Evolutionary conservation across 2,329 filamentous ascomycete genomes (phyloP).

Genomic region (Trichoderma lentiforme): DNA sequence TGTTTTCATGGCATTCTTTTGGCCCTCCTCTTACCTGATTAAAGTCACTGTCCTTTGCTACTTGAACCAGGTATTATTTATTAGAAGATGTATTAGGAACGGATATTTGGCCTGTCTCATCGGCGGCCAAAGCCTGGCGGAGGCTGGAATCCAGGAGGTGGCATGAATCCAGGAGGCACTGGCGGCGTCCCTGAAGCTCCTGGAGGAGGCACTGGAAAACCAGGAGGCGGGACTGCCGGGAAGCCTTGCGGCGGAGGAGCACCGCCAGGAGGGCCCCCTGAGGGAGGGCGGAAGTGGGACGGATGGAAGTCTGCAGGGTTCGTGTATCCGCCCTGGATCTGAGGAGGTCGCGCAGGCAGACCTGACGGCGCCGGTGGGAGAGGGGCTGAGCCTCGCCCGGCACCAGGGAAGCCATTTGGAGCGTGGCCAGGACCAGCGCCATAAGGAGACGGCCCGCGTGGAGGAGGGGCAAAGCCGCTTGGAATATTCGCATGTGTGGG

Average conservation of each 20-base stretch:
- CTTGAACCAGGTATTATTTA: not conserved
- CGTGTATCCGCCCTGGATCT: slow-evolving; percentile 43
- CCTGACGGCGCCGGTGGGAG: slow-evolving; percentile 50
- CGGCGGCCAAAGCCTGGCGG: slow-evolving; percentile 43
- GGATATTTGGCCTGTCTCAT: slow-evolving; percentile 22
- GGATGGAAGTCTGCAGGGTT: slow-evolving; percentile 50
- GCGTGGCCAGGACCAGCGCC: slow-evolving; percentile 26
- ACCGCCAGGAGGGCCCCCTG: slow-evolving; percentile 31
- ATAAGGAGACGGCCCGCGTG: slow-evolving; percentile 35
- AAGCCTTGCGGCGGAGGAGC: slow-evolving; percentile 40
- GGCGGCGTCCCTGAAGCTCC: slow-evolving; percentile 34
- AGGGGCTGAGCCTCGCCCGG: slow-evolving; percentile 32
- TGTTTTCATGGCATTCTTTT: not conserved
- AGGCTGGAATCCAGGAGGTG: slow-evolving; percentile 44
- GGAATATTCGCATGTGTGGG: slow-evolving; percentile 37
- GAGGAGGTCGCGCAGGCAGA: slow-evolving; percentile 49
- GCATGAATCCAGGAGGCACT: slow-evolving; percentile 41
- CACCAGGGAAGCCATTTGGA: slow-evolving; percentile 21
- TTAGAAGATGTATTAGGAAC: not conserved
- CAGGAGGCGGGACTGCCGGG: slow-evolving; percentile 36
- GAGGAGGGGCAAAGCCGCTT: slow-evolving; percentile 37
- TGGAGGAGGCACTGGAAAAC: slow-evolving; percentile 38
- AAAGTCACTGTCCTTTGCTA: not conserved
- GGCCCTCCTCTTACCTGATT: slow-evolving; percentile 9
- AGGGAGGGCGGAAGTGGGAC: slow-evolving; percentile 35